These are phyloP conservation scores for Aspergillus sp. DNA, from an alignment of 2,329 filamentous ascomycete species.

Conservation along the genomic window DNA sequence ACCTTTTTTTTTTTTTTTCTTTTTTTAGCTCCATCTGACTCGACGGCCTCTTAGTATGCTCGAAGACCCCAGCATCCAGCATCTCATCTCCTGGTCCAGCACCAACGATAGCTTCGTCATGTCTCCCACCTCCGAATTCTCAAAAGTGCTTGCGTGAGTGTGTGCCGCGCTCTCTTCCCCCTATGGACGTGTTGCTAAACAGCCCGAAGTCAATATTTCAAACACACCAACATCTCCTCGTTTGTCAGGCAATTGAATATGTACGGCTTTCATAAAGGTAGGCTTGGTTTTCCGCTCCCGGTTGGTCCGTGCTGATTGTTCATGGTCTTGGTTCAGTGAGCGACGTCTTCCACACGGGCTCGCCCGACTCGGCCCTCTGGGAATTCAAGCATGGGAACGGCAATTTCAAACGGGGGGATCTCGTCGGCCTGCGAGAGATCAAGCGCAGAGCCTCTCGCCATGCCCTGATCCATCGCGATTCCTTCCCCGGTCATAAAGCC, in stretches of 20 bases:
- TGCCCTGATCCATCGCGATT: constrained; percentile 84
- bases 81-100: constrained; percentile 92
- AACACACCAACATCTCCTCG: constrained; percentile 97
- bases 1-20: background rate
- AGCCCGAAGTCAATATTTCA: constrained; percentile 79
- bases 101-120: constrained; percentile 97
- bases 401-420: constrained; percentile 90
- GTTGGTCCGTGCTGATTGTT: constrained; percentile 4
- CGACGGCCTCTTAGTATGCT: constrained; percentile 63
- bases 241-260: constrained; percentile 98
- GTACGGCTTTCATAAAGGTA: constrained; percentile 99
- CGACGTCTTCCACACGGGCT: constrained; percentile 94
- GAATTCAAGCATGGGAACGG: constrained; percentile 98
- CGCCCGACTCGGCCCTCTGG: constrained; percentile 89
- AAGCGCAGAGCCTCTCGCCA: constrained; percentile 90
- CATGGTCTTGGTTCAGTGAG: constrained; percentile 55
- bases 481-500: constrained; percentile 70
- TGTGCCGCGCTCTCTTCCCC: background rate
- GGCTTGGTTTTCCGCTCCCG: constrained; percentile 5
- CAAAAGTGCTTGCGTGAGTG: constrained; percentile 90
- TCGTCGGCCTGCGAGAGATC: constrained; percentile 86
- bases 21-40: background rate
- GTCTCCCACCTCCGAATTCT: constrained; percentile 95
- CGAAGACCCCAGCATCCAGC: constrained; percentile 84
- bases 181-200: constrained; percentile 10